phyloP scores from a whole-genome alignment of 768 basidiomycete species.

The Auriculariales sp. region DNA sequence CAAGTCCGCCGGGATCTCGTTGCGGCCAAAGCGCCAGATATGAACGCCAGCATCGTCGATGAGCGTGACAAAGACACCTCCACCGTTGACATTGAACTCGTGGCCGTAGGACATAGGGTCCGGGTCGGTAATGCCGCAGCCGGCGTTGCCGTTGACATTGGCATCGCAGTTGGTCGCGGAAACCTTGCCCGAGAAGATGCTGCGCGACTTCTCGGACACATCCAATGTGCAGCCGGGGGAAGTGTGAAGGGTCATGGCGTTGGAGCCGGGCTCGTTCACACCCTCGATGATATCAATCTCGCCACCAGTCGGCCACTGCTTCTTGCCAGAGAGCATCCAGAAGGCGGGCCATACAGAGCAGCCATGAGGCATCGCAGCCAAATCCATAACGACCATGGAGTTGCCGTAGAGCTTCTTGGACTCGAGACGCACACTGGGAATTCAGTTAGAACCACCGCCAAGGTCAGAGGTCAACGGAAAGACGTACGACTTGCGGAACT shows the following conservation, averaged over 20 bases:
- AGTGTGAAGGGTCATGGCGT: slow-evolving; percentile 30
- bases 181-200: slow-evolving; percentile 15
- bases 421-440: slow-evolving; percentile 6
- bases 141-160: slow-evolving; percentile 18
- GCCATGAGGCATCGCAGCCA: slow-evolving; percentile 9
- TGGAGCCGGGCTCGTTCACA: slow-evolving; percentile 24
- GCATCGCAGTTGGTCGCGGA: slow-evolving; percentile 19
- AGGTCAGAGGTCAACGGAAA: neutral
- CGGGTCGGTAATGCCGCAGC: slow-evolving; percentile 25
- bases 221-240: slow-evolving; percentile 23
- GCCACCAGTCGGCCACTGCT: slow-evolving; percentile 37
- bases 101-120: slow-evolving; percentile 23
- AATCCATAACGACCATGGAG: slow-evolving; percentile 10
- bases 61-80: slow-evolving; percentile 30
- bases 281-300: slow-evolving; percentile 29
- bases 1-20: slow-evolving; percentile 22
- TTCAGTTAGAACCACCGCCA: neutral
- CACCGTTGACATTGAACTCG: slow-evolving; percentile 26
- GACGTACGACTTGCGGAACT: slow-evolving; percentile 3
- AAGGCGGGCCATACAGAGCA: slow-evolving; percentile 11
- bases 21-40: slow-evolving; percentile 32
- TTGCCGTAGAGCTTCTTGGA: slow-evolving; percentile 7
- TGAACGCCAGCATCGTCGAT: slow-evolving; percentile 25
- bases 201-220: slow-evolving; percentile 9
- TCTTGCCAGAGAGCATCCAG: slow-evolving; percentile 3